Evolutionary conservation across 306 rosid genomes (phyloP).

Genomic region (Fagus sylvatica): DNA sequence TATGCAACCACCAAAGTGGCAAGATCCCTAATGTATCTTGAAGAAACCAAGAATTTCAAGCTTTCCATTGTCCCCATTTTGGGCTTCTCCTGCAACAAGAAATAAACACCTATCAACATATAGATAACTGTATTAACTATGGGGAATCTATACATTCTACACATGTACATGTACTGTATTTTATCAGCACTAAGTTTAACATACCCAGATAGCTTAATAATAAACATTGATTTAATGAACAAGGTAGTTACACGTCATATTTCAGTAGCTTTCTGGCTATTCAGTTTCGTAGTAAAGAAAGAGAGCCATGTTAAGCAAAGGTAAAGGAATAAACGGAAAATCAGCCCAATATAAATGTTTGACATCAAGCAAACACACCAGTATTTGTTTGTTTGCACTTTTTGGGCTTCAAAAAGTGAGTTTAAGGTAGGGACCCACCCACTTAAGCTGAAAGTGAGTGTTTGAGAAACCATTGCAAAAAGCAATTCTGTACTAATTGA

Average conservation of each 20-base stretch:
- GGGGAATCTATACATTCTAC: neutral
- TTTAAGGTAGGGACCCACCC: too few species aligned
- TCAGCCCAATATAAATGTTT: neutral
- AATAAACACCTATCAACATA: slow-evolving; percentile 15
- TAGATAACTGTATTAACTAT: neutral
- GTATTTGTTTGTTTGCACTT: too few species aligned
- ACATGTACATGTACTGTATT: too few species aligned
- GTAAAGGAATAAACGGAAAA: neutral
- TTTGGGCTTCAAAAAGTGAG: too few species aligned
- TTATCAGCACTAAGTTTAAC: too few species aligned
- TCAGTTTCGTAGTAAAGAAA: neutral
- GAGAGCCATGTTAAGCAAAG: neutral
- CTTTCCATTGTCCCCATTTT: slow-evolving; percentile 98
- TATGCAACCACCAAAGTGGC: slow-evolving; percentile 98
- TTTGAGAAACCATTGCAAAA: too few species aligned
- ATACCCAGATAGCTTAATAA: neutral
- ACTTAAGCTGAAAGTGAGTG: too few species aligned
- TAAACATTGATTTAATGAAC: neutral
- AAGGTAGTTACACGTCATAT: neutral
- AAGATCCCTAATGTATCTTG: slow-evolving; percentile 85
- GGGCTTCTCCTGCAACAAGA: slow-evolving; percentile 68
- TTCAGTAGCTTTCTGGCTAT: neutral
- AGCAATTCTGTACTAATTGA: too few species aligned
- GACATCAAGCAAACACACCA: neutral
- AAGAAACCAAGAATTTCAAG: slow-evolving; percentile 95